Conservation (phyloP, 495 filamentous ascomycete species). For the Cudoniella acicularis region DNA sequence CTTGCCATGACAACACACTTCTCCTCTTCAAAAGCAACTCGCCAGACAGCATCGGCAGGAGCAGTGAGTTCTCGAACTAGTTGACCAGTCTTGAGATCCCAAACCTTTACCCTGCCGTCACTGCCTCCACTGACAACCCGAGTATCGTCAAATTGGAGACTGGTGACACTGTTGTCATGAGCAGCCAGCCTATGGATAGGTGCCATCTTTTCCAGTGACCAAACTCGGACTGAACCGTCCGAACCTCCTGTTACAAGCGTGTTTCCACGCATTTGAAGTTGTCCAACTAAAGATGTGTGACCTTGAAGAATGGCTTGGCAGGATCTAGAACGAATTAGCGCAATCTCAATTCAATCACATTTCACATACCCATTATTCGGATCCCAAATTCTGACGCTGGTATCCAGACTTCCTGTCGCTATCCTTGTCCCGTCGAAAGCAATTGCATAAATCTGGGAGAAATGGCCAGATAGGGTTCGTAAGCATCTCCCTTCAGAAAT, state of each 20-base stretch:
- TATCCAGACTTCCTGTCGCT: constrained; percentile 95
- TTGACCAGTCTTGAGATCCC: constrained; percentile 87
- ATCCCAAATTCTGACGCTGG: constrained; percentile 96
- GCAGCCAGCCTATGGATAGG: constrained; percentile 92
- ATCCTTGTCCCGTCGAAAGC: constrained; percentile 91
- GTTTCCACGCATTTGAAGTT: constrained; percentile 90
- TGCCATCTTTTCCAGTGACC: constrained; percentile 83
- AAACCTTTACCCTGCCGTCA: constrained; percentile 95
- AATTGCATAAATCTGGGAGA: constrained; percentile 98
- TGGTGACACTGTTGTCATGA: constrained; percentile 98
- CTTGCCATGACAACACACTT: constrained; percentile 95
- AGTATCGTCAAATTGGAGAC: constrained; percentile 91
- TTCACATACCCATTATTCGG: constrained; percentile 73
- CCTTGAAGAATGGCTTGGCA: constrained; percentile 86
- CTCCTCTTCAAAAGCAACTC: constrained; percentile 96
- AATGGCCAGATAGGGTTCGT: constrained; percentile 87
- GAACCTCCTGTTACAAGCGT: constrained; percentile 95
- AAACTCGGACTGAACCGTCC: constrained; percentile 92
- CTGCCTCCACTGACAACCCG: constrained; percentile 93
- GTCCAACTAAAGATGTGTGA: constrained; percentile 95
- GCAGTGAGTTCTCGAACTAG: constrained; percentile 87
- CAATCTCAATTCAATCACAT: neutral
- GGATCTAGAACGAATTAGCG: constrained; percentile 14
- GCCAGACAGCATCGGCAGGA: constrained; percentile 92
- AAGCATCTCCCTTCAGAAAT: constrained; percentile 90